A percentile compares a stretch with the other conserved stretches of the same genome.
Conservation (phyloP, 352 stramenopile species). For the Elongisporangium prolatum region DNA sequence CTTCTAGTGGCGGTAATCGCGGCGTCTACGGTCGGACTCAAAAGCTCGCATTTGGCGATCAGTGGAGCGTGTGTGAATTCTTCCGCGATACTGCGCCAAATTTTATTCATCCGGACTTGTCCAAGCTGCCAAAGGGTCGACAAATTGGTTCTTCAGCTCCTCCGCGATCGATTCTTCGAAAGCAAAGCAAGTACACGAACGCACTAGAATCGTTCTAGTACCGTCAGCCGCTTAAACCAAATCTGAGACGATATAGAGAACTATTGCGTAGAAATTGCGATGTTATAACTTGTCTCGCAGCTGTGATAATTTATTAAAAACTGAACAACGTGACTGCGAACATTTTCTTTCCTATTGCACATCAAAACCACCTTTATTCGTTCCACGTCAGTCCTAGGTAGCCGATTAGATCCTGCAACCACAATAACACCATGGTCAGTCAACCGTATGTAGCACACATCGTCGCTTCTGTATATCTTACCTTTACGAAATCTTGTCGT, state of each 20-base stretch:
- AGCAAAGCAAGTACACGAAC: constrained; percentile 50
- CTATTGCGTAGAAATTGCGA: background rate
- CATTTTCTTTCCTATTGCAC: background rate
- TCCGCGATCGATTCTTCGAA: constrained; percentile 41
- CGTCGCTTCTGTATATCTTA: constrained; percentile 5
- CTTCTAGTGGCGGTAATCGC: constrained; percentile 4
- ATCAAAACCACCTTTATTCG: background rate
- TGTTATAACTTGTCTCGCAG: background rate
- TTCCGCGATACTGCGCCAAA: constrained; percentile 27
- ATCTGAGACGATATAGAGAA: background rate
- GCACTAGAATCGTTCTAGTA: constrained; percentile 17
- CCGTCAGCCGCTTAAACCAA: background rate
- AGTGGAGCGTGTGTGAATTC: constrained; percentile 57
- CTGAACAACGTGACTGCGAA: background rate
- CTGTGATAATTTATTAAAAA: background rate
- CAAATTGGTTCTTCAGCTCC: constrained; percentile 2
- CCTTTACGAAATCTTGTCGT: constrained; percentile 60
- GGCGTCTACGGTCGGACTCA: constrained; percentile 62
- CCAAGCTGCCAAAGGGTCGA: constrained; percentile 6
- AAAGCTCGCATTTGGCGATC: constrained; percentile 50
- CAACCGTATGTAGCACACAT: constrained; percentile 1
- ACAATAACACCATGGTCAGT: background rate
- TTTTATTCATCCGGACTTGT: constrained; percentile 18
- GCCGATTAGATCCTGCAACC: constrained; percentile 17
- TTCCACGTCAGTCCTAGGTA: constrained; percentile 31